Percentiles rank a stretch among this genome's conserved stretches.
Conservation (phyloP, 768 basidiomycete genomes). For the Macrolepiota fuliginosa region DNA sequence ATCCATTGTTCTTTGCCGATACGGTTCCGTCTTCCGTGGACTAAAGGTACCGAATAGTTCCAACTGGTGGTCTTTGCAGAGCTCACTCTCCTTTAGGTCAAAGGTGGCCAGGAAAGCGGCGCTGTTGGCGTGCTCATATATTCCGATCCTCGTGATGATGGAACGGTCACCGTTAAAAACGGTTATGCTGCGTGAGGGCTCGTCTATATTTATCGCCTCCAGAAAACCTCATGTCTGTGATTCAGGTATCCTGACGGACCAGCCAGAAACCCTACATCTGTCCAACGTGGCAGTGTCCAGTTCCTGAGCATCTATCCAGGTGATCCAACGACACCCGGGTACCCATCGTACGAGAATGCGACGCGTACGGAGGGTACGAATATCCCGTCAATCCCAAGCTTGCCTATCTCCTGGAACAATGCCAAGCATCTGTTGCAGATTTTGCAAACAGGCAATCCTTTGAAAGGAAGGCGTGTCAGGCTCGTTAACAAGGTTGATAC, state of each 20-base stretch:
- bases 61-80: neutral
- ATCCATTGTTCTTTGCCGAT: constrained; percentile 74
- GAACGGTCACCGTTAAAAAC: constrained; percentile 67
- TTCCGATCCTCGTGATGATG: constrained; percentile 82
- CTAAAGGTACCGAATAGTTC: constrained; percentile 55
- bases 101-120: constrained; percentile 78
- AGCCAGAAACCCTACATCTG: constrained; percentile 77
- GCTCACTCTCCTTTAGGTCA: constrained; percentile 43
- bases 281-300: constrained; percentile 83
- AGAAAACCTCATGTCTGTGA: neutral
- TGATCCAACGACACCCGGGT: constrained; percentile 84
- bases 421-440: constrained; percentile 57
- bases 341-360: constrained; percentile 82
- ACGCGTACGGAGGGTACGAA: constrained; percentile 62
- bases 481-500: constrained; percentile 65
- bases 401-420: constrained; percentile 90
- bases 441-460: constrained; percentile 15
- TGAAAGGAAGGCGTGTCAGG: constrained; percentile 35
- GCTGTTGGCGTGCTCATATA: constrained; percentile 78
- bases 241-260: constrained; percentile 73
- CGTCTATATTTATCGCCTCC: neutral
- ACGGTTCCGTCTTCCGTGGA: constrained; percentile 77
- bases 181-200: constrained; percentile 52
- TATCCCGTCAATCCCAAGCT: constrained; percentile 73
- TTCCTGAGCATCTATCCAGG: constrained; percentile 67